Evolutionary conservation across 768 basidiomycete species (phyloP), one percentile per base, ranked within the genome.

Genomic region (Amanita fuliginea): DNA sequence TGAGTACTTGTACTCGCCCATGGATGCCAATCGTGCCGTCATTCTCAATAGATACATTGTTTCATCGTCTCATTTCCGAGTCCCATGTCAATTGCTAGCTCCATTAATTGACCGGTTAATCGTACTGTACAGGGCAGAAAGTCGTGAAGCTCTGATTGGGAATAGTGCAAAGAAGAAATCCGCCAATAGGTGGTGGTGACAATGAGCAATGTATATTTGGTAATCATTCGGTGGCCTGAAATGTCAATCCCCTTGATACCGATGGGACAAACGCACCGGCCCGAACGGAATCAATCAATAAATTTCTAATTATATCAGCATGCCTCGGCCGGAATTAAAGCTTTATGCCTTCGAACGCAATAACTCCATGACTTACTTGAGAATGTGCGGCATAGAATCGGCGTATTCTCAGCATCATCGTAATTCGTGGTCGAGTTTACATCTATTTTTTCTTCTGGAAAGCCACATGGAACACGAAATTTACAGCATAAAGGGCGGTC

Each of bases 71-170:
- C 14, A 46, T 11, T 34, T 46, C 22, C 44, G 6, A 3, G 18
- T 16, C 11, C 1, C 16, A 10, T 33, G n/a, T 32, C 32, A 32
- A 13, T 32, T 13, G 32, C 32, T 32, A 32, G 32, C 30, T 21
- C 44, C 44, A 35, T 47, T 26, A 14, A 14, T 39, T 16, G 24
- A 6, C 46, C 35, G 46, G 46, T 24, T 26, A 47, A 47, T 47
- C 36, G 24, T 10, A 36, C 35, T 37, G 28, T 22, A 26, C 21
- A 21, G 46, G 46, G 34, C 10, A 22, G 24, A 36, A 47, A 24
- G 19, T 37, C 6, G 35, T 36, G 35, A 22, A 11, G 21, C n/a
- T 24, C 37, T 22, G 9, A 22, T 47, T 21, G 14, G 46, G 46
- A 13, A 36, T 47, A 28, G 46, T 16, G 22, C 7, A 10, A 11